These are phyloP conservation scores for Infundibulicybe gibba DNA, from an alignment of 768 basidiomycete species.

Conservation along the genomic window DNA sequence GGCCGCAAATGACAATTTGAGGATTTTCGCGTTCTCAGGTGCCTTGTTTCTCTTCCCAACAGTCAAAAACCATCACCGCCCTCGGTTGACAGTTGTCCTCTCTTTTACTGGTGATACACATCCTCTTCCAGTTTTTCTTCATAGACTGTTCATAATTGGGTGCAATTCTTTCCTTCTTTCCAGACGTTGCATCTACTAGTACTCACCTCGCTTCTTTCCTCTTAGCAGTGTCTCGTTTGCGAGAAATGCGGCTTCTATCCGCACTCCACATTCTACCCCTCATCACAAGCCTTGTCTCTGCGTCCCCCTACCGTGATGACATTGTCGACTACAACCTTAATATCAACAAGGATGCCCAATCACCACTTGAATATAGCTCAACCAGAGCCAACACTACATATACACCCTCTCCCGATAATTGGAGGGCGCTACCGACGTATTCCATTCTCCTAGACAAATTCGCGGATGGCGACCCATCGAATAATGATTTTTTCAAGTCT, in stretches of 20 bases:
- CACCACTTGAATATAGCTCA: constrained; percentile 62
- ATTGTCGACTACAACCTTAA: constrained; percentile 79
- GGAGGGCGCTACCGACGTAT: constrained; percentile 80
- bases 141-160: not conserved
- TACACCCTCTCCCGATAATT: constrained; percentile 78
- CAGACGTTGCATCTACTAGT: constrained; percentile 3
- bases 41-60: too few relatives aligned
- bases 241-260: constrained; percentile 44
- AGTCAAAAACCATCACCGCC: too few relatives aligned
- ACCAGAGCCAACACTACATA: constrained; percentile 63
- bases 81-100: too few relatives aligned
- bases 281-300: constrained; percentile 33
- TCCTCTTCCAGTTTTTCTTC: too few relatives aligned
- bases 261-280: constrained; percentile 35
- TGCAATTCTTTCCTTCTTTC: not conserved
- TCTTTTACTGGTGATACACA: too few relatives aligned
- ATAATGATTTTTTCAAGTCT: constrained; percentile 86
- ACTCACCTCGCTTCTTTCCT: constrained; percentile 14
- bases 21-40: too few relatives aligned
- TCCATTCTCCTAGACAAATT: constrained; percentile 90
- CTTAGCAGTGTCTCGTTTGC: constrained; percentile 7
- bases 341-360: constrained; percentile 64
- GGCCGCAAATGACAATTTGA: too few relatives aligned
- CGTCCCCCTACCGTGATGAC: constrained; percentile 67
- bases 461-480: constrained; percentile 87